Evolutionary conservation across 495 filamentous ascomycete species (phyloP).

Genomic region (Parachaetomium inaequale): DNA sequence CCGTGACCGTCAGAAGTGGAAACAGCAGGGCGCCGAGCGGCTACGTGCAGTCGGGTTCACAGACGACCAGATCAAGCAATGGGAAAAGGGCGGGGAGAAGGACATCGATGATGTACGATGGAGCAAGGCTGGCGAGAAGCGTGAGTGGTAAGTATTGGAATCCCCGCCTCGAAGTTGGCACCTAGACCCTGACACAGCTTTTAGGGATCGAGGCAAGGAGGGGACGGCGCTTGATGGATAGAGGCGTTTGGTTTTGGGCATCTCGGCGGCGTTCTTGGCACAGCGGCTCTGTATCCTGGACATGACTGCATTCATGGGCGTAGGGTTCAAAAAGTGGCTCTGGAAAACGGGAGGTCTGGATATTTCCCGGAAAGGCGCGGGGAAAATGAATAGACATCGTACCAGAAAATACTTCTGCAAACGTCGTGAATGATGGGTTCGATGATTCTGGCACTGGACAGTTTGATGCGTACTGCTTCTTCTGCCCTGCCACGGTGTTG

Average conservation of each 20-base stretch:
- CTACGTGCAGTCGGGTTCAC: slow-evolving; percentile 75
- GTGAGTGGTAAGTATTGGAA: slow-evolving; percentile 69
- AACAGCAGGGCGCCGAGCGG: slow-evolving; percentile 70
- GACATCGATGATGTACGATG: slow-evolving; percentile 72
- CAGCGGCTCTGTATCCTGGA: neutral
- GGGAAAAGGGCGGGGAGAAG: slow-evolving; percentile 65
- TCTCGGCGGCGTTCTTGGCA: neutral
- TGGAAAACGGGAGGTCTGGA: neutral
- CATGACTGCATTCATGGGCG: neutral
- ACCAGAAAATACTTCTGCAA: no score
- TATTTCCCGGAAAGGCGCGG: neutral
- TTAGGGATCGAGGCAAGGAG: slow-evolving; percentile 24
- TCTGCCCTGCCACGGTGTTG: neutral
- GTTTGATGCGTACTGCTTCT: neutral
- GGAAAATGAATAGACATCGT: neutral
- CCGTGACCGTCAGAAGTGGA: slow-evolving; percentile 80
- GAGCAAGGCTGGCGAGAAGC: slow-evolving; percentile 71
- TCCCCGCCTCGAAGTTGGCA: no score
- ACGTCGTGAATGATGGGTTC: no score
- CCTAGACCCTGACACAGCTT: neutral
- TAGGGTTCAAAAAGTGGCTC: neutral
- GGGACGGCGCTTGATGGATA: neutral
- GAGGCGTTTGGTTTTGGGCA: neutral
- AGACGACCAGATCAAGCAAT: slow-evolving; percentile 70
- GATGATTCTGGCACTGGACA: neutral